Evolutionary conservation across 148 eudicot species (phyloP), one percentile per base, ranked within the genome.

Genomic region (Chenopodium suecicum): DNA sequence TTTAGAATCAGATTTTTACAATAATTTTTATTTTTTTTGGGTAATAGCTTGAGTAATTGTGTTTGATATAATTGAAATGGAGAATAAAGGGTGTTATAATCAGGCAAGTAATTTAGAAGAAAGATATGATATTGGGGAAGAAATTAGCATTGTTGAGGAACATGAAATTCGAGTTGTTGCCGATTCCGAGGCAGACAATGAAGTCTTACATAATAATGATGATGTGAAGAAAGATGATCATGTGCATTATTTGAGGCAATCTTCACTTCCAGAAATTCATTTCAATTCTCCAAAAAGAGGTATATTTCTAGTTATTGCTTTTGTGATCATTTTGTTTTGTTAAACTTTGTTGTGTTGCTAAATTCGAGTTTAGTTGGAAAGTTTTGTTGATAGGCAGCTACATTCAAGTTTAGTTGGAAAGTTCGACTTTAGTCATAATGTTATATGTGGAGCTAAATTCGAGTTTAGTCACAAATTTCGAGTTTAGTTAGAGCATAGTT

Each of bases 21-120:
- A 27, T 1, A 73, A 34, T 65, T 78, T 47, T 64, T 48, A n/a
- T 46, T 16, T 50, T 73, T 5, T 48, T 48, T 48, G 82, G 66
- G 48, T 60, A 11, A 78, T 67, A 29, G 70, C 7, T 2, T 41
- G 7, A 41, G 44, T 6, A 37, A 50, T 56, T 72, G 46, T 83
- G 20, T 79, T 20, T 74, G 75, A 54, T 67, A 44, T 48, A 76
- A 32, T 70, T 84, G 74, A 47, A 46, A 84, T 84, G 86, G 83
- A 80, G 12, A 58, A 25, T 56, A 83, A 32, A 47, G 78, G 73
- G 80, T 75, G 14, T 62, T 2, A 75, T 52, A 31, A 11, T 64
- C 47, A 41, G 47, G 1, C 37, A 31, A 82, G 7, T 77, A 29
- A 23, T 82, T 50, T 62, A 47, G 81, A 64, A 66, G 85, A 78